A percentile compares a stretch with the other conserved stretches of the same genome.
Evolutionary conservation across 108 stramenopile species (phyloP).

Genomic region (Bacterosira constricta): DNA sequence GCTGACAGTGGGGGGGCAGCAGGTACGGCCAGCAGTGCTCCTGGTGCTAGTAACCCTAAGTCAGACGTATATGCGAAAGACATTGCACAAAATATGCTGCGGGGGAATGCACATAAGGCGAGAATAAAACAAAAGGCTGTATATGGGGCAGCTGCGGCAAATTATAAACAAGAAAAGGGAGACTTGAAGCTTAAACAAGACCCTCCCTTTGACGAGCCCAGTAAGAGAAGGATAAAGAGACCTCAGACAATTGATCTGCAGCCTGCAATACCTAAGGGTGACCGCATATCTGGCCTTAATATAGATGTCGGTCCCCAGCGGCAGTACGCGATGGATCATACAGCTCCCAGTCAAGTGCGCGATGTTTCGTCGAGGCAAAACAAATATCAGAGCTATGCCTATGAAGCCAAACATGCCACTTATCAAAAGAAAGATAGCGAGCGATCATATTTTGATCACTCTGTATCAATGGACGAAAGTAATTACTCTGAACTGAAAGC

Average conservation of each 20-base stretch:
- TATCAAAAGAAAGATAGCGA: not conserved
- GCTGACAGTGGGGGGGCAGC: not conserved
- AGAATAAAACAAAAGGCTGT: not conserved
- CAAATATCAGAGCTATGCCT: not conserved
- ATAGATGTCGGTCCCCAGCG: not conserved
- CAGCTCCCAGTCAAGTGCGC: too few species aligned
- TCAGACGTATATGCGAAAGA: conserved; percentile 13
- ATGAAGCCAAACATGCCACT: not conserved
- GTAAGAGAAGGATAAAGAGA: not conserved
- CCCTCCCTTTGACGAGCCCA: not conserved
- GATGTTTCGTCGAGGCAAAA: not conserved
- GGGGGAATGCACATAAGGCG: conserved; percentile 6
- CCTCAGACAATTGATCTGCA: not conserved
- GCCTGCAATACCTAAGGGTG: not conserved
- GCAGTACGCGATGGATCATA: too few species aligned
- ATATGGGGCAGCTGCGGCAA: too few species aligned
- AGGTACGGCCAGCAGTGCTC: too few species aligned
- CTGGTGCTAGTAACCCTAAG: not conserved
- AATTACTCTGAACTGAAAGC: conserved; percentile 1
- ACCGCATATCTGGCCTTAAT: conserved; percentile 1
- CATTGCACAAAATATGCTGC: conserved; percentile 18
- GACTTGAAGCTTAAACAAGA: conserved; percentile 12
- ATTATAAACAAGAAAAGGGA: too few species aligned
- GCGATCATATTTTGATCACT: not conserved
- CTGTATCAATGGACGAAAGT: conserved; percentile 1